These are phyloP conservation scores for Leccinum boreale DNA, from an alignment of 768 basidiomycete species.

Conservation along the genomic window DNA sequence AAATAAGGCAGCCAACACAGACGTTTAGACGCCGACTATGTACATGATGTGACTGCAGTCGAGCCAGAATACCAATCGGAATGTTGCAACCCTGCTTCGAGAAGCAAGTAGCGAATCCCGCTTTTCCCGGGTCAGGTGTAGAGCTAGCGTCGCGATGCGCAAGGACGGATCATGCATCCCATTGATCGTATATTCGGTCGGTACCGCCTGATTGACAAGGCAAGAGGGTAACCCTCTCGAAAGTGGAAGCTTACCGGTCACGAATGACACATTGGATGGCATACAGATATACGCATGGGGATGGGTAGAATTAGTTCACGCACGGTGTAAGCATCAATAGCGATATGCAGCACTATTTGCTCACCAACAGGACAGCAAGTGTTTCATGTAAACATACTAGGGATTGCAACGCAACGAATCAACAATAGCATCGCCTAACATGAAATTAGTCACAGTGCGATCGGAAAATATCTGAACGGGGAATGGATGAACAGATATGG, in stretches of 20 bases:
- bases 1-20: neutral
- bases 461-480: conserved; percentile 32
- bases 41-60: neutral
- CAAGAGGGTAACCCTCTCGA: neutral
- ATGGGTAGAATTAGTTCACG: neutral
- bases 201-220: neutral
- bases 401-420: neutral
- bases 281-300: neutral
- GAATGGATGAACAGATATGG: conserved; percentile 64
- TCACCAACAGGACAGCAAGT: neutral
- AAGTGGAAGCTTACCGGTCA: neutral
- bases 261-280: neutral
- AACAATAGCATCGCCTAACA: neutral
- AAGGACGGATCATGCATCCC: neutral
- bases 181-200: neutral
- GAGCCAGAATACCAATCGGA: neutral
- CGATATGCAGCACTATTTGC: neutral
- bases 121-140: too few relatives aligned
- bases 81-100: neutral
- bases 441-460: neutral
- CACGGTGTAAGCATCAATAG: neutral
- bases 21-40: too few relatives aligned
- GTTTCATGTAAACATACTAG: neutral
- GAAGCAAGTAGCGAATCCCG: too few relatives aligned
- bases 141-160: neutral